Base-by-base conservation (phyloP, 257 asterid species). In the Leonotis leonurus region DNA sequence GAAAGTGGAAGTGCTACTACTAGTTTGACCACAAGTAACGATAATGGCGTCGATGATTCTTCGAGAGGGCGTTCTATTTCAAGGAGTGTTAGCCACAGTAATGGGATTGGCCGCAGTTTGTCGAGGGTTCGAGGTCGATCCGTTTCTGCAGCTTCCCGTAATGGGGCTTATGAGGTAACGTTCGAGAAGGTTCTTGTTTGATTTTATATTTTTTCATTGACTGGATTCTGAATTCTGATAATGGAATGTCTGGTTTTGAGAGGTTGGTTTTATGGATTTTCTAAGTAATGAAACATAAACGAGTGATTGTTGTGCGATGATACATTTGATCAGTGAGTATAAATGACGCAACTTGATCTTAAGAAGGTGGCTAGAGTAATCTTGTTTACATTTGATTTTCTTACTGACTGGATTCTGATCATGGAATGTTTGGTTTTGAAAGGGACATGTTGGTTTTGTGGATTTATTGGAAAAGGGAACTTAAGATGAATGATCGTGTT, bases 91-190 rank as follows among this genome's bases (percentile, higher is more conserved):
- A 56, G 59, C 43, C 67, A 62, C 11, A 82, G 70, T 63, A 76
- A 77, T 56, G 97, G 95, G 29, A 88, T 86, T 18, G 96, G 97
- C 35, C 83, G 95, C 39, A 88, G 96, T 63, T 56, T 87, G 77
- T 87, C 97, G 3, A 76, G 89, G 59, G 84, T 61, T 53, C 82
- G 89, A 24, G 77, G 86, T 12, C 80, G 89, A 22, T 81, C 95
- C 21, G 78, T 78, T 26, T 81, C 95, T 9, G 61, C 82, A 54
- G 81, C 75, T 10, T 79, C 59, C 55, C 56, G 68, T 37, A 57
- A 68, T 46, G 75, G 75, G 39, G 71, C 67, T 77, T 69, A 64
- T 56, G 86, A 81, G 94, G 96, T 88, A 57, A 67, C 51, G 11
- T 6, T 65, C 59, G 53, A 6, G 45, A 13, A 29, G 9, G 32